Percentiles rank a stretch among this genome's conserved stretches.
These are phyloP conservation scores for Ilex aquifolium DNA, from an alignment of 257 asterid genomes.

Conservation along the genomic window DNA sequence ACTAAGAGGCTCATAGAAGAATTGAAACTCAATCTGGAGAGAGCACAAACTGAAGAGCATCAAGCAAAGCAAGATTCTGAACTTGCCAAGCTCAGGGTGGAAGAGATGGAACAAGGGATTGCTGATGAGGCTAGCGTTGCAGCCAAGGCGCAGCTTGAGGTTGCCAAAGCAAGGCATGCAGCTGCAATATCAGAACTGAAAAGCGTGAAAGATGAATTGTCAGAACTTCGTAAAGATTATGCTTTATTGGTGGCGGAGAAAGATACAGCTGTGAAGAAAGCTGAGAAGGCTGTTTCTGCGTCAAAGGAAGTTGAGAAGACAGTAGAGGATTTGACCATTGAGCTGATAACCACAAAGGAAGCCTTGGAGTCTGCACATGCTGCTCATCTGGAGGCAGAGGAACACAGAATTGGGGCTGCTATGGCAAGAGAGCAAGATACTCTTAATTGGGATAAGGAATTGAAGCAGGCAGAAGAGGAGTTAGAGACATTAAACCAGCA, in stretches of 20 bases:
- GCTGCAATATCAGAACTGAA: constrained; percentile 73
- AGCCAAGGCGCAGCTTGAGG: constrained; percentile 96
- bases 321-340: constrained; percentile 80
- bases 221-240: constrained; percentile 55
- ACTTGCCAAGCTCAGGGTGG: constrained; percentile 77
- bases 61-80: constrained; percentile 96
- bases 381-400: constrained; percentile 88
- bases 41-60: constrained; percentile 83
- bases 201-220: constrained; percentile 50
- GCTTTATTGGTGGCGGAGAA: constrained; percentile 48
- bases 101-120: constrained; percentile 88
- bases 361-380: constrained; percentile 87
- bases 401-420: constrained; percentile 69
- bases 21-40: constrained; percentile 82
- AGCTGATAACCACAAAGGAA: constrained; percentile 69
- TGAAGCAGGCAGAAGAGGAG: constrained; percentile 67
- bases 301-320: constrained; percentile 76
- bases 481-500: constrained; percentile 48
- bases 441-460: constrained; percentile 68
- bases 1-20: constrained; percentile 81
- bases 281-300: constrained; percentile 53
- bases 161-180: constrained; percentile 69
- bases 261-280: constrained; percentile 51
- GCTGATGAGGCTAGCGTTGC: constrained; percentile 82
- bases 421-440: constrained; percentile 80